These are phyloP conservation scores for Aechmea fasciata DNA, from an alignment of 176 grass and related monocot genomes.

Conservation along the genomic window DNA sequence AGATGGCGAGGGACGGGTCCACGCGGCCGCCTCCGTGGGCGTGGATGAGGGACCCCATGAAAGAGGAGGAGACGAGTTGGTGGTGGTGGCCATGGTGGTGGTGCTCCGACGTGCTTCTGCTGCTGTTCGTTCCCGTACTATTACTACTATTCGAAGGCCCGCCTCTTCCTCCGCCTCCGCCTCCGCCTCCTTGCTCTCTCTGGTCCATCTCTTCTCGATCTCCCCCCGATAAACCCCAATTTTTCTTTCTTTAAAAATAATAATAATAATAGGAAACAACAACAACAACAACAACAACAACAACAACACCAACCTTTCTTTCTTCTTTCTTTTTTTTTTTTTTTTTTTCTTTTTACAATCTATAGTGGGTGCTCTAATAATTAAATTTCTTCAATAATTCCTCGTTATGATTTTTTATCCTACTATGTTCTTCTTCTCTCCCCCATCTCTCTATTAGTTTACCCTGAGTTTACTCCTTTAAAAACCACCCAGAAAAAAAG, in stretches of 20 bases:
- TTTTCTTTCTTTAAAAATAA: too few relatives aligned
- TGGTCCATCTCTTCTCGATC: background rate
- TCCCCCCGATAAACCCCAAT: background rate
- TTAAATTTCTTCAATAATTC: too few relatives aligned
- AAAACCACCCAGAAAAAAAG: background rate
- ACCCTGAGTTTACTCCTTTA: background rate
- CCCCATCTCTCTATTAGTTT: too few relatives aligned
- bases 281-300: too few relatives aligned
- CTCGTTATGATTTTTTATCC: background rate
- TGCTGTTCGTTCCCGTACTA: slow-evolving; percentile 83
- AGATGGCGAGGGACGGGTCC: slow-evolving; percentile 32
- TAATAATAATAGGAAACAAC: too few relatives aligned
- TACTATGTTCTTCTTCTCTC: background rate
- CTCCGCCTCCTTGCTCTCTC: slow-evolving; percentile 33
- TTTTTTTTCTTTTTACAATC: too few relatives aligned
- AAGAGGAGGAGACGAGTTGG: slow-evolving; percentile 46
- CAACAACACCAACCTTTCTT: too few relatives aligned
- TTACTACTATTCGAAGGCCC: slow-evolving; percentile 59
- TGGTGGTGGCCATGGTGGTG: slow-evolving; percentile 39
- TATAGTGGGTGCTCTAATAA: too few relatives aligned
- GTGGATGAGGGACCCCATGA: slow-evolving; percentile 69
- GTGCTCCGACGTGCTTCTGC: slow-evolving; percentile 69
- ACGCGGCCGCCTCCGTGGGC: slow-evolving; percentile 2
- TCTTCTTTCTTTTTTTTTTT: too few relatives aligned
- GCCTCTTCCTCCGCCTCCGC: slow-evolving; percentile 20